Conservation (phyloP, 139 green algal species). For the Limnomonas spitsbergensis region DNA sequence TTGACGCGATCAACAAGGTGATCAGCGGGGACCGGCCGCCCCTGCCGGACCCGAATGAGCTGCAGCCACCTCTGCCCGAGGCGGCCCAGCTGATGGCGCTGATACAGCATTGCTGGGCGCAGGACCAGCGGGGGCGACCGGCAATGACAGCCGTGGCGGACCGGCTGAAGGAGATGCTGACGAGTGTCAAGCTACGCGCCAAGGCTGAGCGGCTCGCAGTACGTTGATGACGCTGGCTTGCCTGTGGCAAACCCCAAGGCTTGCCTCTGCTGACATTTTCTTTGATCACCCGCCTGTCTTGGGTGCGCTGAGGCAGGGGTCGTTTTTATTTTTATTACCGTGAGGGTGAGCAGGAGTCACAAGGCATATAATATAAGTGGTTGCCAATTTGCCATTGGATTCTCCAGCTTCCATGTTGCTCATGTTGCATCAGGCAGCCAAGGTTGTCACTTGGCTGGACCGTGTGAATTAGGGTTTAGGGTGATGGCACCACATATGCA, state of each 20-base stretch:
- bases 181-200: neutral
- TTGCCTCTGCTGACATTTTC: too few relatives aligned
- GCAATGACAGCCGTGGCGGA: slow-evolving; percentile 6
- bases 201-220: neutral
- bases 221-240: neutral
- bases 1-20: neutral
- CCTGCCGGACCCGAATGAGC: neutral
- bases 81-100: neutral
- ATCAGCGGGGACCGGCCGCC: neutral
- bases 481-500: too few relatives aligned
- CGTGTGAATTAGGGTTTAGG: too few relatives aligned
- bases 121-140: neutral
- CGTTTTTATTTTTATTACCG: neutral
- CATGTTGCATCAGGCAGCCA: too few relatives aligned
- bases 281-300: too few relatives aligned
- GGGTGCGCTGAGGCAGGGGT: neutral
- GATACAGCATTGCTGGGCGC: neutral
- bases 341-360: neutral
- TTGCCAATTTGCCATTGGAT: too few relatives aligned
- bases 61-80: slow-evolving; percentile 12
- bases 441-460: too few relatives aligned
- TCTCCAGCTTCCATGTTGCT: too few relatives aligned
- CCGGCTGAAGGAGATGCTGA: neutral
- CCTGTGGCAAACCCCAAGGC: neutral
- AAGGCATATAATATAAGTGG: neutral